A percentile compares a stretch with the other conserved stretches of the same genome.
These are phyloP conservation scores for Penicillium sp. DNA, from an alignment of 2,329 filamentous ascomycete genomes.

Conservation along the genomic window DNA sequence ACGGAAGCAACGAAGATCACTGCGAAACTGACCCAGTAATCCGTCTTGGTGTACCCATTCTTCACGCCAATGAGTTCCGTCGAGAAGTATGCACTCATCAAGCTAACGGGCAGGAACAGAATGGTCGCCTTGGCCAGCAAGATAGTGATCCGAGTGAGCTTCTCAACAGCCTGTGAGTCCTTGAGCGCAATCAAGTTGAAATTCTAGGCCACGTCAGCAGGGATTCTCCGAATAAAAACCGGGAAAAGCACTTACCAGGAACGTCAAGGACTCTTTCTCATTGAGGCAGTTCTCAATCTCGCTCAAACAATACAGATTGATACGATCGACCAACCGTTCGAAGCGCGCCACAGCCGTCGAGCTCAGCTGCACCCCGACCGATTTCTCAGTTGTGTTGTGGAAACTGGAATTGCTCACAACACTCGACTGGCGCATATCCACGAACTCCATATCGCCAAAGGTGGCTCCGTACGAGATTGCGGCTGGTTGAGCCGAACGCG, in stretches of 20 bases:
- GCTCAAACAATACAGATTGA: conserved; percentile 53
- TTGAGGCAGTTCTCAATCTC: conserved; percentile 57
- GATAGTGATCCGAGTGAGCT: conserved; percentile 62
- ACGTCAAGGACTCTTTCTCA: conserved; percentile 62
- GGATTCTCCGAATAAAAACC: no score
- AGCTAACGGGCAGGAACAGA: conserved; percentile 63
- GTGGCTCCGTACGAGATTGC: conserved; percentile 17
- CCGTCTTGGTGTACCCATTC: conserved; percentile 49
- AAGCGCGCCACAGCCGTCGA: conserved; percentile 50
- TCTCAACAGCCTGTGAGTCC: conserved; percentile 62
- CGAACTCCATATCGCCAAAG: conserved; percentile 23
- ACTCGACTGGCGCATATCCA: conserved; percentile 35
- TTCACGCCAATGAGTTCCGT: conserved; percentile 54
- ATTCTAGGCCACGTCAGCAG: conserved; percentile 44
- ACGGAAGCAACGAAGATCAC: conserved; percentile 55
- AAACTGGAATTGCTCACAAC: conserved; percentile 20
- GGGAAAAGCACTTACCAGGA: conserved; percentile 46
- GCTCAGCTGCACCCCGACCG: conserved; percentile 37
- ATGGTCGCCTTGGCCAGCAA: conserved; percentile 66
- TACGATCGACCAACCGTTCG: conserved; percentile 52
- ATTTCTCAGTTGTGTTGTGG: conserved; percentile 15
- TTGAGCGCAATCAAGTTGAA: conserved; percentile 71
- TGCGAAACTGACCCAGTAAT: conserved; percentile 62
- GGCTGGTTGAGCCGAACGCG: conserved; percentile 18
- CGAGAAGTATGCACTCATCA: conserved; percentile 68